Conservation (phyloP, 2,329 filamentous ascomycete species). For the Pseudocercospora musae region DNA sequence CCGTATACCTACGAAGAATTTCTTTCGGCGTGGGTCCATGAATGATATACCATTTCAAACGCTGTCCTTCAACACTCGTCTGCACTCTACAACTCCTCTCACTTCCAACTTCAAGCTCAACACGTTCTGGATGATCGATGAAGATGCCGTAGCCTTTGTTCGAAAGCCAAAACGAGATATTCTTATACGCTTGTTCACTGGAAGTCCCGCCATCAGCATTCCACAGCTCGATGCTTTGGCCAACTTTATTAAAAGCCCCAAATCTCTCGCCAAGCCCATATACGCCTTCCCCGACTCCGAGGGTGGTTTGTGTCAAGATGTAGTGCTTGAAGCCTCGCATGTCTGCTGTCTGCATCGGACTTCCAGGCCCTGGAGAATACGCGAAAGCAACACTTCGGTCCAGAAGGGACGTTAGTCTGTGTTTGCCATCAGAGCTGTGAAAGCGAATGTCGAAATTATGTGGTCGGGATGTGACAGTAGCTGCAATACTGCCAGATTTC, state of each 20-base stretch:
- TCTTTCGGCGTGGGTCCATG: constrained; percentile 70
- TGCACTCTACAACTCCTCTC: constrained; percentile 70
- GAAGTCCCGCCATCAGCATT: constrained; percentile 62
- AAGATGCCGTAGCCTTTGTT: constrained; percentile 75
- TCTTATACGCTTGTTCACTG: constrained; percentile 70
- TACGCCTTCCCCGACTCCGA: constrained; percentile 59
- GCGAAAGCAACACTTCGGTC: constrained; percentile 57
- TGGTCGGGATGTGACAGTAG: constrained; percentile 48
- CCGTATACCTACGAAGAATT: constrained; percentile 63
- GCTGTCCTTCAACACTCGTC: constrained; percentile 65
- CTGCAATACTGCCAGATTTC: constrained; percentile 51
- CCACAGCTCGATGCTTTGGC: constrained; percentile 65
- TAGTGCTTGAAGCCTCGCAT: constrained; percentile 45
- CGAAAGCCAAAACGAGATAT: constrained; percentile 66
- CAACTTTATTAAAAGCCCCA: constrained; percentile 72
- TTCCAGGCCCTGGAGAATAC: constrained; percentile 53
- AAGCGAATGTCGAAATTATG: constrained; percentile 58
- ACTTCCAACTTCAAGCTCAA: constrained; percentile 71
- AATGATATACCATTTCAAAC: constrained; percentile 71
- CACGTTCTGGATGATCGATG: constrained; percentile 65
- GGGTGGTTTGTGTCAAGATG: constrained; percentile 46
- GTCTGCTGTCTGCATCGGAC: constrained; percentile 53
- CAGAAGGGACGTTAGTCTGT: constrained; percentile 54
- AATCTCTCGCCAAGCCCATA: constrained; percentile 75
- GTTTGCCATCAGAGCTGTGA: constrained; percentile 49